phyloP scores from a whole-genome alignment of 1,284 basidiomycete genomes.

The Cutaneotrichosporon arboriforme region DNA sequence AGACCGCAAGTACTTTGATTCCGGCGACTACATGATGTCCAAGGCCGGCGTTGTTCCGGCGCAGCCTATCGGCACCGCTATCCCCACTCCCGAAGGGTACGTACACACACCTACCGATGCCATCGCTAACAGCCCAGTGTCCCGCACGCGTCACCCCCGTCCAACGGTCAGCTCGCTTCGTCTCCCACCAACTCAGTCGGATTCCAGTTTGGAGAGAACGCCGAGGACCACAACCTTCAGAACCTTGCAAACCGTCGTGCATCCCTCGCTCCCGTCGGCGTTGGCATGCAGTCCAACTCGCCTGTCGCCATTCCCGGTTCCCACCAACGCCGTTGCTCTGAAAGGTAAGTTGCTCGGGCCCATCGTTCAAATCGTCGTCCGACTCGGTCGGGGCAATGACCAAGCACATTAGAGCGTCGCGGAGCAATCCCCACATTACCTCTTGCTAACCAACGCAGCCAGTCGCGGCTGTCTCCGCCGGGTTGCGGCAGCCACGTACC shows the following conservation, averaged over 20 bases:
- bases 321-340: constrained; percentile 35
- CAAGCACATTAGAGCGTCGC: too few relatives aligned
- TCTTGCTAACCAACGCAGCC: not conserved
- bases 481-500: constrained; percentile 18
- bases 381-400: not conserved
- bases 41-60: constrained; percentile 86
- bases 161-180: constrained; percentile 35
- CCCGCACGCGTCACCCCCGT: constrained; percentile 46
- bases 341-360: constrained; percentile 25
- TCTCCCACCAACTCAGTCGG: constrained; percentile 32
- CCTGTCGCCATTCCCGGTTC: constrained; percentile 33
- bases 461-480: constrained; percentile 30
- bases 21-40: constrained; percentile 91
- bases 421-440: not conserved
- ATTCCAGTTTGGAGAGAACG: constrained; percentile 3
- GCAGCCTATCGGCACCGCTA: constrained; percentile 83
- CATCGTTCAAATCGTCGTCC: not conserved
- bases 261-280: constrained; percentile 27
- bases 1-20: constrained; percentile 98
- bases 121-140: constrained; percentile 23
- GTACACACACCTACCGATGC: constrained; percentile 38
- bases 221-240: not conserved
- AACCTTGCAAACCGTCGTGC: constrained; percentile 8
- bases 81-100: constrained; percentile 90
- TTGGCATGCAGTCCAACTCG: constrained; percentile 41